Evolutionary conservation across 208 protist species (phyloP).

Genomic region (Phytomonas serpens): DNA sequence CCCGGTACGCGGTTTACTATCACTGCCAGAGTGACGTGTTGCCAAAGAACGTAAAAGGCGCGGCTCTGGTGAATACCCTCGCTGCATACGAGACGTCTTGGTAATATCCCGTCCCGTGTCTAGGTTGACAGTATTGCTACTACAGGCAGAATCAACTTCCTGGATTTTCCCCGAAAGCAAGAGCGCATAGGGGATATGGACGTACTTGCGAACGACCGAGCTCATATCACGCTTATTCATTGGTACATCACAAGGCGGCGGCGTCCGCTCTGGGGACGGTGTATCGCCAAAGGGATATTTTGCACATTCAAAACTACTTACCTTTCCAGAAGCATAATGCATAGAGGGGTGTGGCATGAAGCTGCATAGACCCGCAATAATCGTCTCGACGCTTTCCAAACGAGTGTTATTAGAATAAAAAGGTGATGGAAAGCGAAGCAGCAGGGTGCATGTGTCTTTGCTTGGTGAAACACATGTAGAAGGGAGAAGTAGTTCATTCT

Average conservation of each 20-base stretch:
- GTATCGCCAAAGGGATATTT: neutral
- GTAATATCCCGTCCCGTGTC: neutral
- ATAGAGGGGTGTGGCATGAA: conserved; percentile 30
- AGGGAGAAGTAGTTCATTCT: conserved; percentile 67
- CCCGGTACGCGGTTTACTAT: neutral
- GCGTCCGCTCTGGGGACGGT: neutral
- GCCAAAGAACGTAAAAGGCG: neutral
- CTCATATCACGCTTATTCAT: neutral
- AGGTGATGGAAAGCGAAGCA: conserved; percentile 53
- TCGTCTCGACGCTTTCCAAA: conserved; percentile 52
- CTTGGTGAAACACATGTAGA: conserved; percentile 38
- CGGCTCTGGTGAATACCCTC: neutral
- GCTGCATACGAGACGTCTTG: neutral
- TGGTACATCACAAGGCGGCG: neutral
- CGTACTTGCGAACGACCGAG: neutral
- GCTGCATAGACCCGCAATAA: conserved; percentile 62
- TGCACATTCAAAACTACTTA: neutral
- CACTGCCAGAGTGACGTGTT: neutral
- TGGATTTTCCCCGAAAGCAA: neutral
- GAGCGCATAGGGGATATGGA: neutral
- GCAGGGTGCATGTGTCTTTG: conserved; percentile 45
- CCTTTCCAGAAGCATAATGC: neutral
- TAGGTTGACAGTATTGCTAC: neutral
- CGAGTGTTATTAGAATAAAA: conserved; percentile 33
- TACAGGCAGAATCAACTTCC: neutral